Base-by-base conservation (phyloP, 108 stramenopile species). In the Conticribra weissflogii region DNA sequence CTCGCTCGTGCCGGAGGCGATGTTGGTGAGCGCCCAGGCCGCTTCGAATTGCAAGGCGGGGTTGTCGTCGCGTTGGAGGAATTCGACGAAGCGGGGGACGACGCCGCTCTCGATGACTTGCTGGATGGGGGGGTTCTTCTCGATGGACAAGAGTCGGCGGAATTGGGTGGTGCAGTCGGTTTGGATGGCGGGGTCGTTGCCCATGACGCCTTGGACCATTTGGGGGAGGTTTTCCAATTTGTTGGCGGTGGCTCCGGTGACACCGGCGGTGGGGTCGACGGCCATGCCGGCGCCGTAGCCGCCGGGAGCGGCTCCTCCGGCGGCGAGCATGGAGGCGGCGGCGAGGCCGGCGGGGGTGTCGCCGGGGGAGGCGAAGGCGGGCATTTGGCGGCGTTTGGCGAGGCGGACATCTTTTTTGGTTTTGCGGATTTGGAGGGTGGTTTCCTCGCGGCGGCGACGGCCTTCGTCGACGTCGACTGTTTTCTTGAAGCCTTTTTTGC, bases 1-100 rank as follows among this genome's bases (percentile, higher is more conserved):
- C 16, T 98, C 97, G n/a, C 89, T 83, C 15, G 98, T 98, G 47
- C 97, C 99, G n/a, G 58, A 52, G 34, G 99, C 99, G 72, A 99
- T 98, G 79, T 99, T 99, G 56, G 99, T 99, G 31, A 99, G 71
- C 15, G 98, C 98, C 99, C 99, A 99, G 4, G 99, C 98, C 30
- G 99, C 97, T 83, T 99, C 99, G 78, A 99, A 99, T 73, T 98
- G 99, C 58, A 98, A 90, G 4, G 91, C 94, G 45, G 97, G 96
- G 65, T 92, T 92, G 65, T 96, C 96, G 41, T 92, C 94, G 15
- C 94, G 76, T 64, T 87, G 89, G 45, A 99, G 76, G 72, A 99
- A 98, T 65, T 95, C 86, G 12, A 98, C 97, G 71, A 99, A 97
- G 55, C 95, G 89, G 22, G 97, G 97, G 36, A 99, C 97, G 4